phyloP scores from a whole-genome alignment of 768 basidiomycete species.

The Boletus bicolor region DNA sequence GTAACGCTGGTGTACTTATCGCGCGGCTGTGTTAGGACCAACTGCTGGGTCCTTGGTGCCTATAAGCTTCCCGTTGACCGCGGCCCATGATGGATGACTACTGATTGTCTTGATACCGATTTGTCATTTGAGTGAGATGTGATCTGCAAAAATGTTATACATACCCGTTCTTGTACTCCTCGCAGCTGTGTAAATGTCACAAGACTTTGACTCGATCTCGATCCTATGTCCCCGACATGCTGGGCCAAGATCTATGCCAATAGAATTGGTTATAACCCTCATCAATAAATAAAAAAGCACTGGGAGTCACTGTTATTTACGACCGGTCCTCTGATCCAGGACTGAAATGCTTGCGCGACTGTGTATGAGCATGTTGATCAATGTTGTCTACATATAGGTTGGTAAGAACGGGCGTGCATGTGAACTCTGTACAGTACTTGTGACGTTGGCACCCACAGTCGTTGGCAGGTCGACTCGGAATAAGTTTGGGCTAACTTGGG shows the following conservation, averaged over 20 bases:
- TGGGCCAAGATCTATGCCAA: background rate
- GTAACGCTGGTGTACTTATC: constrained; percentile 81
- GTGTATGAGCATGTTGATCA: no score
- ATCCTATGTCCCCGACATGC: background rate
- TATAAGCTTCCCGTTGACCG: no score
- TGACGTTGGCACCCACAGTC: background rate
- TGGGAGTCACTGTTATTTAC: background rate
- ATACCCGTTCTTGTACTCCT: background rate
- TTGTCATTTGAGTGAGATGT: background rate
- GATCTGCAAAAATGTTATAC: no score
- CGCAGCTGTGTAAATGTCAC: background rate
- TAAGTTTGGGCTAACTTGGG: background rate
- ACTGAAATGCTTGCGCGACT: background rate
- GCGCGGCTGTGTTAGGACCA: constrained; percentile 44
- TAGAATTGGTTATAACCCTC: background rate
- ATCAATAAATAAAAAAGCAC: no score
- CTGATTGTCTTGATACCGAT: background rate
- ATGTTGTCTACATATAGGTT: background rate
- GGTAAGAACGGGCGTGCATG: background rate
- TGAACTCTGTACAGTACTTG: background rate
- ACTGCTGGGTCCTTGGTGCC: no score
- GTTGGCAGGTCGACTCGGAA: background rate
- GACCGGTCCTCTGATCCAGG: background rate
- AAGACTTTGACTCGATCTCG: background rate
- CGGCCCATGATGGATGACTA: no score